Percentiles rank a stretch among this genome's conserved stretches.
Evolutionary conservation across 2,329 filamentous ascomycete species (phyloP).

Genomic region (Trichoderma hamatum): DNA sequence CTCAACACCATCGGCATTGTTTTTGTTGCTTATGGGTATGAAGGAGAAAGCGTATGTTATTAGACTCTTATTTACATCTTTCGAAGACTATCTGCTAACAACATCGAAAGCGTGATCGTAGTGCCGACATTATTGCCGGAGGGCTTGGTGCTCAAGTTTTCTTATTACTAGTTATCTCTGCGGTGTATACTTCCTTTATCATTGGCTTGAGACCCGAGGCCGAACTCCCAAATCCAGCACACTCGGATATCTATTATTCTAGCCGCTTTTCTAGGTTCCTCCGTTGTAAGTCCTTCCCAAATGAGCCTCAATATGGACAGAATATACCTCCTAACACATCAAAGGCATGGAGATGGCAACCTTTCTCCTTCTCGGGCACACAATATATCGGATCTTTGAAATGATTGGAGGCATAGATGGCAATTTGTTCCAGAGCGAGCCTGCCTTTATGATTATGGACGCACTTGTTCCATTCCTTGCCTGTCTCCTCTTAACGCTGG

Average conservation of each 20-base stretch:
- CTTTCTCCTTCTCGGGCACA: conserved; percentile 45
- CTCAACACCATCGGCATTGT: conserved; percentile 48
- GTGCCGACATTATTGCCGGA: conserved; percentile 46
- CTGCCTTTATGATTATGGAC: conserved; percentile 45
- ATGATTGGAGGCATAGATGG: conserved; percentile 42
- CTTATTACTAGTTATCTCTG: conserved; percentile 45
- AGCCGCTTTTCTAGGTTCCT: conserved; percentile 49
- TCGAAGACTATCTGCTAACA: conserved; percentile 26
- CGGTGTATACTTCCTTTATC: conserved; percentile 46
- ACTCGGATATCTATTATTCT: conserved; percentile 47
- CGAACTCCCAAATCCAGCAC: conserved; percentile 44
- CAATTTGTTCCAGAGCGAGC: conserved; percentile 44
- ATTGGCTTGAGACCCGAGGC: conserved; percentile 44
- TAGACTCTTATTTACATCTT: neutral
- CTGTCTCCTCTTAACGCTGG: conserved; percentile 41
- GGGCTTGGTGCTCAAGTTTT: conserved; percentile 51
- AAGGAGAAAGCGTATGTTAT: conserved; percentile 41
- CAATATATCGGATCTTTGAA: conserved; percentile 47
- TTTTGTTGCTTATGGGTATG: conserved; percentile 43
- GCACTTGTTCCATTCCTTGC: conserved; percentile 46
- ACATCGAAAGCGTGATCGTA: conserved; percentile 37
- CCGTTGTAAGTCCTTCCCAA: conserved; percentile 42
- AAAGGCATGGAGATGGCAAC: conserved; percentile 45
- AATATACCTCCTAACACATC: neutral
- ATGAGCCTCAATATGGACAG: neutral